phyloP scores from a whole-genome alignment of 176 grass and related monocot genomes.

The Aegilops bicornis region DNA sequence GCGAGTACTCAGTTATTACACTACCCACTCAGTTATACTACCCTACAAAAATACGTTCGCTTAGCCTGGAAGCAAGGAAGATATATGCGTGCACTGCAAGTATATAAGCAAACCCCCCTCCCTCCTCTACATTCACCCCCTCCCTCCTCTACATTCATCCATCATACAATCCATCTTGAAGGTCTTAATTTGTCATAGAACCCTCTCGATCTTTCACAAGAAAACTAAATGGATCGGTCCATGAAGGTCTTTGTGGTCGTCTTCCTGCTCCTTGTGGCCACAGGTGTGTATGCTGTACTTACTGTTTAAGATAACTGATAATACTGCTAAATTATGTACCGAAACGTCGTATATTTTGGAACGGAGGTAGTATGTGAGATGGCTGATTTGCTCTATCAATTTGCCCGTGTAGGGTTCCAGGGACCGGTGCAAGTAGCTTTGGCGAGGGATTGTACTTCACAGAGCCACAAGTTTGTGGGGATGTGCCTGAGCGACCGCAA shows the following conservation, averaged over 20 bases:
- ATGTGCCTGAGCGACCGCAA: conserved; percentile 28
- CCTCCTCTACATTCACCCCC: not conserved
- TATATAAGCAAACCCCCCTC: not conserved
- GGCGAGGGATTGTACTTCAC: conserved; percentile 41
- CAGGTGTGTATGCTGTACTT: not conserved
- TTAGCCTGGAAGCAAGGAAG: not conserved
- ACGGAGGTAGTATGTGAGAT: not conserved
- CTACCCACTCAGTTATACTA: not conserved
- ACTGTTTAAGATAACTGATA: too few species aligned
- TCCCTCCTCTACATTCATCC: not conserved
- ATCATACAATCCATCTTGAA: not conserved
- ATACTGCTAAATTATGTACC: not conserved
- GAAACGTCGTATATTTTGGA: too few species aligned
- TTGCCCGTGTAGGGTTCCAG: conserved; percentile 23
- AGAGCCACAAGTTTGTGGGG: conserved; percentile 46
- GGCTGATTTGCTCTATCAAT: not conserved
- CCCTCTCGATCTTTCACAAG: not conserved
- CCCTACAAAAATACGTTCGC: not conserved
- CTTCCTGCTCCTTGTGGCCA: conserved; percentile 7
- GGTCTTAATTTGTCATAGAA: not conserved
- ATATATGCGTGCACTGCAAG: not conserved
- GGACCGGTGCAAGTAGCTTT: conserved; percentile 4
- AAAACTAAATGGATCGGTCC: not conserved
- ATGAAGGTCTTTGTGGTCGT: not conserved
- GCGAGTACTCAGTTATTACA: too few species aligned